A percentile compares a stretch with the other conserved stretches of the same genome.
phyloP scores from a whole-genome alignment of 495 filamentous ascomycete genomes.

The Tuber calosporum region DNA sequence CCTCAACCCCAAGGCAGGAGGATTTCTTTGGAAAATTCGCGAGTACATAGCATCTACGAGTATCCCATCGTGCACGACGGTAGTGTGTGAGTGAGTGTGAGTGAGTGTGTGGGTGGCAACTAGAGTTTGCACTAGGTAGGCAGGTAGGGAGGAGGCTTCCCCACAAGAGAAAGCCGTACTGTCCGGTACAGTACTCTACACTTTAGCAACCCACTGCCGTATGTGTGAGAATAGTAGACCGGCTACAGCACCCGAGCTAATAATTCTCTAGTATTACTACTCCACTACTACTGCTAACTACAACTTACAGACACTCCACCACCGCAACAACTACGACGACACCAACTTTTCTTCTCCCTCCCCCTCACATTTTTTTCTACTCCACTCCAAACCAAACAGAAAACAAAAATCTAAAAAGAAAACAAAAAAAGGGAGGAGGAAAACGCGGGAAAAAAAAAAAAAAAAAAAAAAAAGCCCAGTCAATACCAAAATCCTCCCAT shows the following conservation, averaged over 20 bases:
- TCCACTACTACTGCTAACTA: background rate
- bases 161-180: background rate
- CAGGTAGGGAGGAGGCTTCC: background rate
- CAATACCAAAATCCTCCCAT: background rate
- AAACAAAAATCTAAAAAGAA: background rate
- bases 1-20: background rate
- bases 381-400: background rate
- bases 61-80: background rate
- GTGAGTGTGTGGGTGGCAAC: background rate
- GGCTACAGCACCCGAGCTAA: background rate
- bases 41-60: background rate
- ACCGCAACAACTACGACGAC: background rate
- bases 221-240: background rate
- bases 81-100: background rate
- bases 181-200: background rate
- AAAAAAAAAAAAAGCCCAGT: background rate
- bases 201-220: background rate
- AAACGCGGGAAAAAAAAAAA: background rate
- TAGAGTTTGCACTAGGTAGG: background rate
- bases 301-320: background rate
- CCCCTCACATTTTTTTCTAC: background rate
- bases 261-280: background rate
- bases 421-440: too few relatives aligned
- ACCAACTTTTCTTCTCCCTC: background rate
- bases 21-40: background rate